A percentile compares a stretch with the other conserved stretches of the same genome.
Evolutionary conservation across 306 rosid species (phyloP).

Genomic region (Dryas octopetala): DNA sequence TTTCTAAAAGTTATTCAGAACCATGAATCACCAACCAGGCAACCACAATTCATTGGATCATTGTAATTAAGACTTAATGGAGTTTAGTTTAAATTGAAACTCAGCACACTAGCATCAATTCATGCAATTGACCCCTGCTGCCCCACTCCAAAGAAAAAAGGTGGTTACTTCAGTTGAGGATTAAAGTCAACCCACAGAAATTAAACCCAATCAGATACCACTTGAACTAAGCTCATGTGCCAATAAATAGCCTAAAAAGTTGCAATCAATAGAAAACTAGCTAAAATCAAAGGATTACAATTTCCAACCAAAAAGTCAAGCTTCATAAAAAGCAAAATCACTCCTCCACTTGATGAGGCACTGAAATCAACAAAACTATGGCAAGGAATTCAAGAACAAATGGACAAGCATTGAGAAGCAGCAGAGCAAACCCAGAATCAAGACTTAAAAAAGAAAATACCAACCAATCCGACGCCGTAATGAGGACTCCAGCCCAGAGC

Average conservation of each 20-base stretch:
- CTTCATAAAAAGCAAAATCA: neutral
- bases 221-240: neutral
- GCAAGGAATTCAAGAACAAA: neutral
- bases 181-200: conserved; percentile 9
- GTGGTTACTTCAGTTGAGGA: neutral
- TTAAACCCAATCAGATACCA: neutral
- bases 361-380: neutral
- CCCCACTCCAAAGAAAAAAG: neutral
- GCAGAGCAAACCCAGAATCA: neutral
- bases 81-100: neutral
- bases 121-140: neutral
- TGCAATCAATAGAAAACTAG: neutral
- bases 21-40: neutral
- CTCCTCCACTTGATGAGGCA: neutral
- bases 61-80: neutral
- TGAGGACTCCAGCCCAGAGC: conserved; percentile 83
- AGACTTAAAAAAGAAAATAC: neutral
- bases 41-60: neutral
- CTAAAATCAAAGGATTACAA: neutral
- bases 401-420: neutral
- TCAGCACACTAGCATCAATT: neutral
- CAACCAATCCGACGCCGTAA: conserved; percentile 86
- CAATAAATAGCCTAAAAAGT: neutral
- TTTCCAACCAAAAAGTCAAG: neutral
- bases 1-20: neutral